Conservation (phyloP, 2,329 filamentous ascomycete species). For the Mollisia scopiformis region DNA sequence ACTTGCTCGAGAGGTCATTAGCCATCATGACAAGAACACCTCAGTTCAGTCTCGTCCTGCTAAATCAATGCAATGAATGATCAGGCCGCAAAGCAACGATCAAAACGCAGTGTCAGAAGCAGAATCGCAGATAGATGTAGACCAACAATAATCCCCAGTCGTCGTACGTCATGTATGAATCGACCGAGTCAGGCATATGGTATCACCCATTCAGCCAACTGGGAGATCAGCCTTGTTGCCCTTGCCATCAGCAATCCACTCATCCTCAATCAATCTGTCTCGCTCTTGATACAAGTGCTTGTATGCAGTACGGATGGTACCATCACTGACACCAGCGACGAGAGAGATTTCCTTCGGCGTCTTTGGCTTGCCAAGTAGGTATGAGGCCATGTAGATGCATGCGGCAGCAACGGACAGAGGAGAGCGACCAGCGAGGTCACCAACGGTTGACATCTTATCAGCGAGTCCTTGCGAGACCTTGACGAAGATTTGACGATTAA, state of each 20-base stretch:
- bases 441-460: conserved; percentile 73
- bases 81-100: conserved; percentile 18
- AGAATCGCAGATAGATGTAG: conserved; percentile 16
- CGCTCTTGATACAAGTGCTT: conserved; percentile 79
- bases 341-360: conserved; percentile 83
- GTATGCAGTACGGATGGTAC: conserved; percentile 95
- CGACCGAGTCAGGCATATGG: conserved; percentile 20
- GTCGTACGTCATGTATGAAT: background rate
- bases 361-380: conserved; percentile 79
- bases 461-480: conserved; percentile 82
- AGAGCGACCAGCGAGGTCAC: conserved; percentile 84
- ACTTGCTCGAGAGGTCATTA: background rate
- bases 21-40: conserved; percentile 5
- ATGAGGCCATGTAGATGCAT: conserved; percentile 94
- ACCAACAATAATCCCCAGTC: conserved; percentile 4
- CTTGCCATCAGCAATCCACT: conserved; percentile 73
- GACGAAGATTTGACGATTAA: conserved; percentile 73
- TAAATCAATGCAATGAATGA: conserved; percentile 18
- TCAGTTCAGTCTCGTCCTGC: conserved; percentile 19
- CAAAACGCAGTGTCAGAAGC: conserved; percentile 10
- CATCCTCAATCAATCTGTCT: conserved; percentile 73
- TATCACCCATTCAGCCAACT: conserved; percentile 36
- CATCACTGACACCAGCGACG: conserved; percentile 90
- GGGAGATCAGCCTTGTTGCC: conserved; percentile 75
- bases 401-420: conserved; percentile 92